Evolutionary conservation across 2,329 filamentous ascomycete species (phyloP), one percentile per base, ranked within the genome.

Genomic region (Fusarium algeriense): DNA sequence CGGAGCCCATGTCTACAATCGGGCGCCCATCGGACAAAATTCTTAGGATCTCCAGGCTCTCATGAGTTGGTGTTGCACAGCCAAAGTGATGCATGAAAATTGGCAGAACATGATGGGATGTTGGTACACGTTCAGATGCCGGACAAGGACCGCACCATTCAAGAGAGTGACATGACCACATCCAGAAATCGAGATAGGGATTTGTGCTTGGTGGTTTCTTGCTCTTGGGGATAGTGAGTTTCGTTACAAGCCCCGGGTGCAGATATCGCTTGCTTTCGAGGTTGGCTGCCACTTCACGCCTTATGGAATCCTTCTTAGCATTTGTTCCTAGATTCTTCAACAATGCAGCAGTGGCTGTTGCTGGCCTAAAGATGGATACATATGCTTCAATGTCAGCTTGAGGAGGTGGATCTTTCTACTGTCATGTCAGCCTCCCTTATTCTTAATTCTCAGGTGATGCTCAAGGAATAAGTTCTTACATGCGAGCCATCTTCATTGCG

Each of bases 71-170:
- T 23, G 89, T 89, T 3, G 88, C 87, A 80, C 92, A 94, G 54
- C 91, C 91, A 78, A 94, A 94, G 80, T 94, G 92, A 81, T 94
- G 92, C 85, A 93, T 94, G 60, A 93, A 85, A 20, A 94, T 83
- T 4, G 92, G 92, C 12, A 94, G 85, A 10, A 93, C 84, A 73
- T 92, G 91, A 80, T 94, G 92, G 53, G 86, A 87, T 64, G 84
- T 86, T 56, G 83, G 85, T 7, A 87, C 85, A 30, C 84, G 80
- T 19, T 83, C 84, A 6, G 90, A 87, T 38, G 81, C 80, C 17
- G 82, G 79, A 76, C 86, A 81, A 5, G 91, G 89, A 3, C 91
- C 90, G 53, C 85, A 86, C 90, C 90, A 92, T 80, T 91, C 87
- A 11, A 94, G 83, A 66, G 85, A 85, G 32, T 86, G 85, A 73